Evolutionary conservation across 257 asterid genomes (phyloP), one percentile per base, ranked within the genome.

Genomic region (Schizonepeta tenuifolia): DNA sequence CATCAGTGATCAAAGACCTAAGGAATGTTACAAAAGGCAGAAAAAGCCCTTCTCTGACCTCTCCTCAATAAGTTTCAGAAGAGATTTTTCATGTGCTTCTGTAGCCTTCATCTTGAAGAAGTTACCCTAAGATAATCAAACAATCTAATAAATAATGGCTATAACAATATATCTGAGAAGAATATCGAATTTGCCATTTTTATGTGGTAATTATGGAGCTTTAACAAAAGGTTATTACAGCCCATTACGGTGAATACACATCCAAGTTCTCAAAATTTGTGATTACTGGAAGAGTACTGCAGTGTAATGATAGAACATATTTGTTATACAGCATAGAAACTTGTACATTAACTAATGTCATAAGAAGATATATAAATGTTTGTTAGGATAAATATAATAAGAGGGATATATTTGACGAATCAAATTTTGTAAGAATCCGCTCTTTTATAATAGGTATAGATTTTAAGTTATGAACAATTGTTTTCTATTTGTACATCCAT

Each of bases 81-180:
- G 61, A 71, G 97, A 88, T 69, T 66, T 57, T 78, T 89, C 93
- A 72, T 92, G 88, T 77, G 90, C 88, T 77, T 88, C 96, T 64
- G 81, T 82, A n/a, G 97, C 96, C 81, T 82, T 88, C 80, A 17
- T 77, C 88, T 75, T 86, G 60, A 69, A 92, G 77, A 84, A 86
- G 75, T 83, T 72, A 54, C 96, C 97, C 96, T 88, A 76, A 47
- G 36, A 24, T 69, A 79, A 68, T 59, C 67, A 58, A 66, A 56
- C 24, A 56, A 35, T 40, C 75, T 55, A 67, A 53, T 47, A 17
- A 73, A 58, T 41, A 77, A 53, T 68, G 21, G 50, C 8, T 26
- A 61, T 31, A 13, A 24, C n/a, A 26, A 22, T 24, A 70, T 28
- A 68, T 41, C 60, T 61, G 43, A 41, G 44, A 36, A 59, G 24